A percentile compares a stretch with the other conserved stretches of the same genome.
These are phyloP conservation scores for Ophiostoma ulmi DNA, from an alignment of 2,329 filamentous ascomycete genomes.

Conservation along the genomic window DNA sequence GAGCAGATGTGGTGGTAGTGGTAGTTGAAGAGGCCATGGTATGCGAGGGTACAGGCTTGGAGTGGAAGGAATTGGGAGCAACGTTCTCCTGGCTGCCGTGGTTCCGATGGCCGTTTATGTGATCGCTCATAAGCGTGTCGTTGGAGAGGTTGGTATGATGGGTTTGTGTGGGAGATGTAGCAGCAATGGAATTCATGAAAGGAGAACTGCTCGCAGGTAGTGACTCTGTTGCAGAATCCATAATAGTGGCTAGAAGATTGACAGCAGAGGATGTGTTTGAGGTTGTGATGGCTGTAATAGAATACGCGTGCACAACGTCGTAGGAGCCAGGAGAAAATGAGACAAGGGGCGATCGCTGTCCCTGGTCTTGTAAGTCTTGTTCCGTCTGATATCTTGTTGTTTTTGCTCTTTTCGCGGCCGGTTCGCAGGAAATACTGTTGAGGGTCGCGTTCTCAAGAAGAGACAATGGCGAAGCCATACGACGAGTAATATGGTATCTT, in stretches of 20 bases:
- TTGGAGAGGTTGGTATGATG: background rate
- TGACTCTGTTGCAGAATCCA: slow-evolving; percentile 22
- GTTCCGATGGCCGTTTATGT: slow-evolving; percentile 14
- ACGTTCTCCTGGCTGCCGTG: slow-evolving; percentile 41
- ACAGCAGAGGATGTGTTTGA: background rate
- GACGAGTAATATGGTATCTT: slow-evolving; percentile 1
- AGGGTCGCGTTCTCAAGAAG: slow-evolving; percentile 38
- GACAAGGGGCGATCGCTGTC: background rate
- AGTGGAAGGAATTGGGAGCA: slow-evolving; percentile 32
- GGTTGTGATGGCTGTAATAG: slow-evolving; percentile 18
- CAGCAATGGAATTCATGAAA: slow-evolving; percentile 30
- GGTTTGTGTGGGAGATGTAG: slow-evolving; percentile 8
- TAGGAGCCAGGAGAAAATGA: slow-evolving; percentile 21
- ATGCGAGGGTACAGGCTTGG: slow-evolving; percentile 10
- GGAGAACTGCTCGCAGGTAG: slow-evolving; percentile 32
- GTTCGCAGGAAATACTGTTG: slow-evolving; percentile 35
- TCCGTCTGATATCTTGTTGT: slow-evolving; percentile 1
- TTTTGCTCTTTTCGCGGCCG: slow-evolving; percentile 25
- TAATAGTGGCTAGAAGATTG: slow-evolving; percentile 1
- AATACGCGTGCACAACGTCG: slow-evolving; percentile 33
- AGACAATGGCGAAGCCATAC: slow-evolving; percentile 41
- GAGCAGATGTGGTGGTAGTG: slow-evolving; percentile 20
- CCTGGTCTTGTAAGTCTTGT: slow-evolving; percentile 10
- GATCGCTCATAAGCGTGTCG: background rate
- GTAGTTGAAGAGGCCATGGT: slow-evolving; percentile 35